These are phyloP conservation scores for Themeda triandra DNA, from an alignment of 176 grass and related monocot species.

Conservation along the genomic window DNA sequence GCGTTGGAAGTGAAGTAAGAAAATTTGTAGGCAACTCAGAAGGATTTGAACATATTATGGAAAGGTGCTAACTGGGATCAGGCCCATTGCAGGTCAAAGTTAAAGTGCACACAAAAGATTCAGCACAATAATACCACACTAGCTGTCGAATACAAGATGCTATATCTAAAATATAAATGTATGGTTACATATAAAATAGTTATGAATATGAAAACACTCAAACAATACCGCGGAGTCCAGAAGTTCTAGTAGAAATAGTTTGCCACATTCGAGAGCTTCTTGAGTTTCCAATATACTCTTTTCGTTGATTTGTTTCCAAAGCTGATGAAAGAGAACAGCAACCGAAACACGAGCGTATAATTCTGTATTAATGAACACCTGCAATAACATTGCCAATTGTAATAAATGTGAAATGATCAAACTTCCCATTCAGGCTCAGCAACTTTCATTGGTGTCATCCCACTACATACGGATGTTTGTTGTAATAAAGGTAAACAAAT, in stretches of 20 bases:
- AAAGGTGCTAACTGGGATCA: background rate
- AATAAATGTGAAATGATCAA: conserved; percentile 21
- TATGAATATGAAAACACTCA: background rate
- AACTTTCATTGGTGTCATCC: background rate
- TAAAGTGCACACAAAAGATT: conserved; percentile 14
- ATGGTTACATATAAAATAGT: background rate
- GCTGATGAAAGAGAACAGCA: conserved; percentile 73
- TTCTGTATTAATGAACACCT: conserved; percentile 97
- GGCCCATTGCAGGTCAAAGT: conserved; percentile 1
- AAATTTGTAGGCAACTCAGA: background rate
- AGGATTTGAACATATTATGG: background rate
- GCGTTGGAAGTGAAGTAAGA: conserved; percentile 4
- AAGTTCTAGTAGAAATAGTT: conserved; percentile 79
- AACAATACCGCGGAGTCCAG: conserved; percentile 74
- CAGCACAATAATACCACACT: background rate
- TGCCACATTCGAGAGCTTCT: conserved; percentile 62
- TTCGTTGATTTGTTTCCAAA: conserved; percentile 46
- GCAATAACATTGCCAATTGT: conserved; percentile 28
- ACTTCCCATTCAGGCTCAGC: conserved; percentile 7
- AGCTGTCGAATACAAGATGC: background rate
- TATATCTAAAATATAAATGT: conserved; percentile 12
- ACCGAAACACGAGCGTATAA: conserved; percentile 87
- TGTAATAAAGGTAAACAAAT: background rate
- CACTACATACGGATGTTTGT: background rate
- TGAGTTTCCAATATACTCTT: conserved; percentile 22